These are phyloP conservation scores for Alternaria ethzedia DNA, from an alignment of 2,329 filamentous ascomycete genomes.

Conservation along the genomic window DNA sequence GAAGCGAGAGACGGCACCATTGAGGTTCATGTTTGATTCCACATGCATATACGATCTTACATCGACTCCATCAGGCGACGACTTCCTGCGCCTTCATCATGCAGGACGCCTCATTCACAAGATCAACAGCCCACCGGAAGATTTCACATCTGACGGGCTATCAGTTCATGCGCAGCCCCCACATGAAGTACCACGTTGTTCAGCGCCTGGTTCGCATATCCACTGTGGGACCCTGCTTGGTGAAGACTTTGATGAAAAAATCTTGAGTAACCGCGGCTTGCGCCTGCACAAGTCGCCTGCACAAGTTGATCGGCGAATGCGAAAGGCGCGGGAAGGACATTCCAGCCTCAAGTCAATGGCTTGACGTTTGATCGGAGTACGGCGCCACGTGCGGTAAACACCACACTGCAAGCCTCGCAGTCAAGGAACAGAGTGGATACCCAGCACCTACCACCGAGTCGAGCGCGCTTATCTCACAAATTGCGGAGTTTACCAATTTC, in stretches of 20 bases:
- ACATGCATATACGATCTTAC: constrained; percentile 5
- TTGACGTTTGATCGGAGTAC: constrained; percentile 14
- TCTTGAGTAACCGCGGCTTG: constrained; percentile 2
- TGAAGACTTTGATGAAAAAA: neutral
- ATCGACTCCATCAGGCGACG: constrained; percentile 11
- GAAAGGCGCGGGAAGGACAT: neutral
- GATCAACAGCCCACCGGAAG: constrained; percentile 1
- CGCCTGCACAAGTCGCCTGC: neutral
- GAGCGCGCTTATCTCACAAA: constrained; percentile 21
- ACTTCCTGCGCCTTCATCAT: constrained; percentile 4
- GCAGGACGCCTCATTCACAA: constrained; percentile 8
- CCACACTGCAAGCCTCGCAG: constrained; percentile 9
- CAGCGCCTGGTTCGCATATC: constrained; percentile 7
- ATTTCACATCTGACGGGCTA: constrained; percentile 2
- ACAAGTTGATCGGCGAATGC: constrained; percentile 1
- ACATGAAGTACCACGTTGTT: constrained; percentile 11
- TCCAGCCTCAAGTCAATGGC: constrained; percentile 7
- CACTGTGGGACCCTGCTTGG: neutral
- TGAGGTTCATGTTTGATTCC: neutral
- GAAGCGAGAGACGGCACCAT: constrained; percentile 16
- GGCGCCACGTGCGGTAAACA: constrained; percentile 17
- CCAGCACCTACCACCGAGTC: constrained; percentile 1
- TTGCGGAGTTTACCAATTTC: constrained; percentile 7
- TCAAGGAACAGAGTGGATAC: constrained; percentile 8
- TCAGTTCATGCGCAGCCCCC: constrained; percentile 9